Evolutionary conservation across 192 early-diverging fungal species (phyloP).

Genomic region (Umbelopsis vinacea): DNA sequence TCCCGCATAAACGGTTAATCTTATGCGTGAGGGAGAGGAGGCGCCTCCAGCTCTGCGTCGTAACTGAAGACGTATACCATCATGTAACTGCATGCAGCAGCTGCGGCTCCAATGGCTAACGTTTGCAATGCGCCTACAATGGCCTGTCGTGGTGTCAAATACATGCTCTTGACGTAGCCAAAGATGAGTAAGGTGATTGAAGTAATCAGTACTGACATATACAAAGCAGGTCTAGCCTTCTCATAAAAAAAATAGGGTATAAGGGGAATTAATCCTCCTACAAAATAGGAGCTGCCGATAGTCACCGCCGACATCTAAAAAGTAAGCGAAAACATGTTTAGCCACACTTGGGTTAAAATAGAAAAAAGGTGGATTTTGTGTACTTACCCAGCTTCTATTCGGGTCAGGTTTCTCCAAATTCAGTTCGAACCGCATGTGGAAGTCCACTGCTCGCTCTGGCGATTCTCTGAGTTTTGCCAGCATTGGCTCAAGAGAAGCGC

Average conservation of each 20-base stretch:
- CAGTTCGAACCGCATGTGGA: constrained; percentile 67
- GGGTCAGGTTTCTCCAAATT: constrained; percentile 55
- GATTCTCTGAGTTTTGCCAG: constrained; percentile 46
- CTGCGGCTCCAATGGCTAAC: constrained; percentile 40
- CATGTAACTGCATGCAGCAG: constrained; percentile 39
- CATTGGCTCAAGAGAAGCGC: constrained; percentile 51
- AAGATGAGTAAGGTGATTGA: constrained; percentile 56
- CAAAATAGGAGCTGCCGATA: constrained; percentile 58
- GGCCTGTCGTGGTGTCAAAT: constrained; percentile 34
- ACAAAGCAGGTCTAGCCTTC: constrained; percentile 40
- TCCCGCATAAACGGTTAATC: background rate
- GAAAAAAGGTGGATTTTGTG: background rate
- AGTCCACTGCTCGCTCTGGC: constrained; percentile 55
- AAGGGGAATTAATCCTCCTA: constrained; percentile 61
- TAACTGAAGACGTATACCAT: constrained; percentile 30
- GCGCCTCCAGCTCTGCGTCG: background rate
- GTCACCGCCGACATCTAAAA: constrained; percentile 55
- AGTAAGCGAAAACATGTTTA: background rate
- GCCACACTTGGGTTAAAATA: background rate
- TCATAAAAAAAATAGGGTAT: constrained; percentile 55
- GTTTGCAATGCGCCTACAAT: constrained; percentile 42
- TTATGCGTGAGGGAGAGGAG: background rate
- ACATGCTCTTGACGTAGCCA: constrained; percentile 48
- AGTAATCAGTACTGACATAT: constrained; percentile 50
- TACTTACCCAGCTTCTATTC: constrained; percentile 46